phyloP scores from a whole-genome alignment of 2,329 filamentous ascomycete species.

The Neophaeococcomyces mojaviensis region DNA sequence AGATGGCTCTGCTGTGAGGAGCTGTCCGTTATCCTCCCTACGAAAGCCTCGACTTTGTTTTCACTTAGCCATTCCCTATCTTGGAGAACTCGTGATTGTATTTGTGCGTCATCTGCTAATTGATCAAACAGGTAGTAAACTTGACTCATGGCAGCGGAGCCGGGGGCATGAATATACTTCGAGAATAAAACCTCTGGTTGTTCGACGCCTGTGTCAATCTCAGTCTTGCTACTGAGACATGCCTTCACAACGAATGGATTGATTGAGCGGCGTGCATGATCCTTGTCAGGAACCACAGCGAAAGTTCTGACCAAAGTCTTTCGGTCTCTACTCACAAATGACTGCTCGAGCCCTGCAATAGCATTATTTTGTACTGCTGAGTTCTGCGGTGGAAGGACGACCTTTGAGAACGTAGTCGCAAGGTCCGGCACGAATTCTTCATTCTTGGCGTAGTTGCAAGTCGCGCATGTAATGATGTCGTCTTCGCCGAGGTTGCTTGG shows the following conservation, averaged over 20 bases:
- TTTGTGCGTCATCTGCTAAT: constrained; percentile 9
- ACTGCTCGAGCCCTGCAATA: neutral
- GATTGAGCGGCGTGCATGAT: constrained; percentile 21
- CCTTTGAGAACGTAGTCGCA: neutral
- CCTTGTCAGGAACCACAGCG: neutral
- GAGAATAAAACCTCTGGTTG: constrained; percentile 33
- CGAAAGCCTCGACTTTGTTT: constrained; percentile 9
- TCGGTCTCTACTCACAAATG: constrained; percentile 4
- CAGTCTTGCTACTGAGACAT: constrained; percentile 42
- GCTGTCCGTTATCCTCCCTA: constrained; percentile 5
- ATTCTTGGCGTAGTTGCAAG: constrained; percentile 72
- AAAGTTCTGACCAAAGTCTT: constrained; percentile 2
- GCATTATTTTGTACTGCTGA: neutral
- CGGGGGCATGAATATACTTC: neutral
- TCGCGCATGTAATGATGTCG: constrained; percentile 65
- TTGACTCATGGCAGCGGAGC: constrained; percentile 29
- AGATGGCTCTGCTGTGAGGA: constrained; percentile 38
- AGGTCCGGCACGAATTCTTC: constrained; percentile 67
- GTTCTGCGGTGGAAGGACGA: neutral
- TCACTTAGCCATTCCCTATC: neutral
- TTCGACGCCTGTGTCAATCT: constrained; percentile 65
- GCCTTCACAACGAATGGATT: constrained; percentile 61
- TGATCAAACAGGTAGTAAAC: constrained; percentile 21
- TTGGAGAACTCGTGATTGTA: neutral
- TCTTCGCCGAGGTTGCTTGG: constrained; percentile 76